A percentile compares a stretch with the other conserved stretches of the same genome.
Evolutionary conservation across 2,329 filamentous ascomycete species (phyloP).

Genomic region (Venturia carpophila): DNA sequence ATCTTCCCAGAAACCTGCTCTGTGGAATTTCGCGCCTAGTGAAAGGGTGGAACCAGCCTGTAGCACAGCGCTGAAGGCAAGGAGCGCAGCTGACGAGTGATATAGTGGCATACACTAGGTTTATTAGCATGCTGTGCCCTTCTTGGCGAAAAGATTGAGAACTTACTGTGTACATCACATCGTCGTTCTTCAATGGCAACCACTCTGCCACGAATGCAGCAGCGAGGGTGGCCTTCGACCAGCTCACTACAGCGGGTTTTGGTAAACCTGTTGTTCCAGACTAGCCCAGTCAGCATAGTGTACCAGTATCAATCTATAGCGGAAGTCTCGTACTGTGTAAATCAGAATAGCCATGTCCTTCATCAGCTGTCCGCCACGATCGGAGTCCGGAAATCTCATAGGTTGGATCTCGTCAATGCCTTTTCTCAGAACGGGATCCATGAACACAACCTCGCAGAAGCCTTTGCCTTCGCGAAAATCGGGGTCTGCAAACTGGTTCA

Average conservation of each 20-base stretch:
- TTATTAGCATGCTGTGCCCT: conserved; percentile 20
- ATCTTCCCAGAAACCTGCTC: conserved; percentile 67
- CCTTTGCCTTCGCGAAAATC: conserved; percentile 35
- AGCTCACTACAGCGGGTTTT: conserved; percentile 20
- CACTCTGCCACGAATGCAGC: conserved; percentile 58
- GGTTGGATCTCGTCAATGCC: conserved; percentile 10
- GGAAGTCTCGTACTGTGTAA: conserved; percentile 51
- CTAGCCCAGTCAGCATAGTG: not conserved
- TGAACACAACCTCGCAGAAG: conserved; percentile 51
- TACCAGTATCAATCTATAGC: not conserved
- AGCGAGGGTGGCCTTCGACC: conserved; percentile 14
- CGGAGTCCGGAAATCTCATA: conserved; percentile 15
- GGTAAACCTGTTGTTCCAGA: conserved; percentile 68
- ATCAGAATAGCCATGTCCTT: conserved; percentile 63
- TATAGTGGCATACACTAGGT: conserved; percentile 77
- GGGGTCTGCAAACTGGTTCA: conserved; percentile 33
- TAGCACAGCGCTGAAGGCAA: conserved; percentile 59
- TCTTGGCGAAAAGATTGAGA: conserved; percentile 7
- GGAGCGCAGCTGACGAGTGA: conserved; percentile 67
- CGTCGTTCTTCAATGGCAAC: conserved; percentile 51
- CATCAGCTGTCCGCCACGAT: conserved; percentile 19
- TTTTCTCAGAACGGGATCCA: conserved; percentile 37
- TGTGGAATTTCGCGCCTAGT: conserved; percentile 71
- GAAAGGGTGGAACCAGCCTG: conserved; percentile 57
- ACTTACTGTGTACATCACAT: conserved; percentile 67